Evolutionary conservation across 2,329 filamentous ascomycete species (phyloP).

Genomic region (Stagonosporopsis rhizophila): DNA sequence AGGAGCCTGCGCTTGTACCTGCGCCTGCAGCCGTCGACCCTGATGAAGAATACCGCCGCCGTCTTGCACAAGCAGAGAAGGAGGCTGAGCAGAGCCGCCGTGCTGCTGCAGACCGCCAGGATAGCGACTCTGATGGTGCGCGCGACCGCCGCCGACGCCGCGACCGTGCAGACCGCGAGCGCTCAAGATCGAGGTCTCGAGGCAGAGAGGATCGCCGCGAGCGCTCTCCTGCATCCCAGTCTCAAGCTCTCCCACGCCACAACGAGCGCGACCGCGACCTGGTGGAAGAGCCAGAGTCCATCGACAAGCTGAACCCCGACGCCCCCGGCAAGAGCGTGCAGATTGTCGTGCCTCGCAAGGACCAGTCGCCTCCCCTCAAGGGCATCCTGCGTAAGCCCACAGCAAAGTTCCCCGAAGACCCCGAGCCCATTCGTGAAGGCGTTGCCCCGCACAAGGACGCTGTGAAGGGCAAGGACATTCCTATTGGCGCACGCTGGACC

Average conservation of each 20-base stretch:
- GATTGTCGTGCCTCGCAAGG: constrained; percentile 75
- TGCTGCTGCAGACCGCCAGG: constrained; percentile 35
- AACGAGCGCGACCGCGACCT: constrained; percentile 41
- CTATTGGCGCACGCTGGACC: constrained; percentile 83
- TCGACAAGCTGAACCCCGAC: constrained; percentile 31
- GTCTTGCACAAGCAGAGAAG: constrained; percentile 56
- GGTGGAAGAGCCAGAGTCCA: constrained; percentile 44
- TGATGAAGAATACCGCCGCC: constrained; percentile 60
- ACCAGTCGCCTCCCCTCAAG: constrained; percentile 70
- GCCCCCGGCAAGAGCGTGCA: constrained; percentile 50
- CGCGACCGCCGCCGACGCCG: constrained; percentile 44
- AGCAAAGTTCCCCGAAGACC: constrained; percentile 84
- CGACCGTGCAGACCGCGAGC: constrained; percentile 40
- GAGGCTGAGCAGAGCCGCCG: constrained; percentile 51
- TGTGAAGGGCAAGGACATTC: constrained; percentile 72
- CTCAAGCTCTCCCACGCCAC: constrained; percentile 33
- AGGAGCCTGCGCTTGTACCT: constrained; percentile 37
- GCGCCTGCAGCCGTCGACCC: constrained; percentile 50
- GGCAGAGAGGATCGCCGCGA: constrained; percentile 37
- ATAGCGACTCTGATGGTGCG: constrained; percentile 44
- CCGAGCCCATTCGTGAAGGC: constrained; percentile 82
- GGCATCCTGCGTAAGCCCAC: constrained; percentile 87
- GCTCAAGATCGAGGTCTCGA: constrained; percentile 28
- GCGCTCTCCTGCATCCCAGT: constrained; percentile 32
- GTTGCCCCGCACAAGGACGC: constrained; percentile 94